These are phyloP conservation scores for Nakazawaea populi DNA, from an alignment of 805 yeast genomes.

Conservation along the genomic window DNA sequence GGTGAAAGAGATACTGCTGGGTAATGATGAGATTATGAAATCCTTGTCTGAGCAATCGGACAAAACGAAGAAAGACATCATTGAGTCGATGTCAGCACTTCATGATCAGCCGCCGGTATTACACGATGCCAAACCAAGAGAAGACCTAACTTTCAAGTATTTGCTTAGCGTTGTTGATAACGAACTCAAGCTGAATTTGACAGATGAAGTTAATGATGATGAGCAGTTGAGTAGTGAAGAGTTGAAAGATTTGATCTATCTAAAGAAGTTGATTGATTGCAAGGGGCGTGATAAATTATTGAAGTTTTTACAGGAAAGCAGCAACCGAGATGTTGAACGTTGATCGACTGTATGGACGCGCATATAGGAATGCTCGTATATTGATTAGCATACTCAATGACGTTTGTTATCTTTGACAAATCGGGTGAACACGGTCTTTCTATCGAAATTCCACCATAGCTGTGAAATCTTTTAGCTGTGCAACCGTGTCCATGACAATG, in stretches of 20 bases:
- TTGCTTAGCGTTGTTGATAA: conserved; percentile 26
- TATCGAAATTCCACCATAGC: too few species aligned
- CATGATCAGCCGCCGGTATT: conserved; percentile 25
- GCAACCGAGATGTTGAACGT: background rate
- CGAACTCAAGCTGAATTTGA: conserved; percentile 15
- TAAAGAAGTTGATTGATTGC: conserved; percentile 54
- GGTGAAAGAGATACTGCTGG: conserved; percentile 25
- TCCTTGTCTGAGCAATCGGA: conserved; percentile 18
- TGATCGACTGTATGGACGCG: background rate
- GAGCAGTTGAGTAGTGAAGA: conserved; percentile 27
- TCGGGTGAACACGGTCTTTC: too few species aligned
- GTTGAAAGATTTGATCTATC: conserved; percentile 41
- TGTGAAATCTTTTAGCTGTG: too few species aligned
- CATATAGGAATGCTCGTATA: background rate
- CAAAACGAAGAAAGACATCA: conserved; percentile 27
- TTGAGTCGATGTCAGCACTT: conserved; percentile 25
- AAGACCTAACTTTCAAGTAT: conserved; percentile 39
- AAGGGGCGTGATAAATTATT: conserved; percentile 68
- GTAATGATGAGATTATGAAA: conserved; percentile 26
- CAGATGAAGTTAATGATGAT: conserved; percentile 5
- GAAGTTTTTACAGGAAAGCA: conserved; percentile 38
- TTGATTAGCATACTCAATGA: too few species aligned
- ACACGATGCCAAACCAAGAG: conserved; percentile 18
- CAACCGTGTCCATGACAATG: too few species aligned
- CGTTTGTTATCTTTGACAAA: too few species aligned